Percentiles rank a stretch among this genome's conserved stretches.
Evolutionary conservation across 2,329 filamentous ascomycete species (phyloP).

Genomic region (Bertia moriformis): DNA sequence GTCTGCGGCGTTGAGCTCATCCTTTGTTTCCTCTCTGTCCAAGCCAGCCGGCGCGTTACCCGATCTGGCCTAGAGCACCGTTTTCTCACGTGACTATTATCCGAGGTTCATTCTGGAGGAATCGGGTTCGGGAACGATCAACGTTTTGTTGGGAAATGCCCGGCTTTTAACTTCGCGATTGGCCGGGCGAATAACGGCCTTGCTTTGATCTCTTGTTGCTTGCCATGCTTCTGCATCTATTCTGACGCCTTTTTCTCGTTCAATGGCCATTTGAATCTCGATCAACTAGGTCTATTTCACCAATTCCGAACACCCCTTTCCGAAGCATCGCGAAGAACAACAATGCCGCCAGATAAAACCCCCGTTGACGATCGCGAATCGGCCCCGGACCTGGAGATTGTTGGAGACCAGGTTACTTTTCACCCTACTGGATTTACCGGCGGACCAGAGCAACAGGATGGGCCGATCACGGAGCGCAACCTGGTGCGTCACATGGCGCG

Average conservation of each 20-base stretch:
- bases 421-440: background rate
- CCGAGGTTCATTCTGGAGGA: background rate
- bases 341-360: background rate
- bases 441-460: background rate
- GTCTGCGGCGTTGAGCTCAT: background rate
- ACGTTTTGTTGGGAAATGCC: too few relatives aligned
- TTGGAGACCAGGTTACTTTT: background rate
- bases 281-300: too few relatives aligned
- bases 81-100: background rate
- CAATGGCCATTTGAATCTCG: too few relatives aligned
- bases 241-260: too few relatives aligned
- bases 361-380: background rate
- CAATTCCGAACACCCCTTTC: too few relatives aligned
- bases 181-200: too few relatives aligned
- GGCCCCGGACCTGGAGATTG: conserved; percentile 1
- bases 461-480: background rate
- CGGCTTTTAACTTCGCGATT: too few relatives aligned
- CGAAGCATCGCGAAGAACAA: too few relatives aligned
- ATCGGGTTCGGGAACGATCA: too few relatives aligned
- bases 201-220: too few relatives aligned
- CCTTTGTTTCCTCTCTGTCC: background rate
- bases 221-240: too few relatives aligned
- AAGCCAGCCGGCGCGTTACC: too few relatives aligned
- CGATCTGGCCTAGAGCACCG: background rate
- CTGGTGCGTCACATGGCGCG: conserved; percentile 73